phyloP scores from a whole-genome alignment of 2,329 filamentous ascomycete species.

The Fusarium sp. region DNA sequence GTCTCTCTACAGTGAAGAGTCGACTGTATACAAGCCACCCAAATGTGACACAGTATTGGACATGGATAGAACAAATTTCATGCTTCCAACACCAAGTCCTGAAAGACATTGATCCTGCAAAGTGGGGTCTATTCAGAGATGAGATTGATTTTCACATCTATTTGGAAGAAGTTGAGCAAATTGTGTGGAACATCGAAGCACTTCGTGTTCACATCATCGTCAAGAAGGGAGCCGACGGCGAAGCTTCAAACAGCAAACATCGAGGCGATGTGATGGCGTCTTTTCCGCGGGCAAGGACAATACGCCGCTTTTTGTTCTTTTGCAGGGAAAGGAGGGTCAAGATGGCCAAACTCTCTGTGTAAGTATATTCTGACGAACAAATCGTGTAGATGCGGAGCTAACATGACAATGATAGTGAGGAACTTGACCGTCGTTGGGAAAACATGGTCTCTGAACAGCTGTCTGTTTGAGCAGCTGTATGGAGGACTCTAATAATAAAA shows the following conservation, averaged over 20 bases:
- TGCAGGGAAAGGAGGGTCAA: conserved; percentile 59
- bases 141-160: conserved; percentile 65
- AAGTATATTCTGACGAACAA: conserved; percentile 44
- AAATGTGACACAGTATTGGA: conserved; percentile 68
- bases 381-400: conserved; percentile 11
- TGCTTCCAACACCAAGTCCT: conserved; percentile 68
- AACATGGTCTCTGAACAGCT: conserved; percentile 53
- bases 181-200: conserved; percentile 60
- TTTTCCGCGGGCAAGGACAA: conserved; percentile 67
- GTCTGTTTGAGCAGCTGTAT: conserved; percentile 30
- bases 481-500: conserved; percentile 46
- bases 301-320: conserved; percentile 65
- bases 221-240: conserved; percentile 45
- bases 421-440: conserved; percentile 55
- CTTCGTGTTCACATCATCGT: conserved; percentile 60
- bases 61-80: conserved; percentile 58
- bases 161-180: conserved; percentile 60
- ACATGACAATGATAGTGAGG: conserved; percentile 49
- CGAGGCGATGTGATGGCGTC: conserved; percentile 63
- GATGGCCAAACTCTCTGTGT: conserved; percentile 58
- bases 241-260: conserved; percentile 51
- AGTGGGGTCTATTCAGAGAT: conserved; percentile 65
- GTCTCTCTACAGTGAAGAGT: conserved; percentile 66
- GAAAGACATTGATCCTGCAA: conserved; percentile 57
- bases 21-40: conserved; percentile 60